phyloP scores from a whole-genome alignment of 805 yeast genomes.

The Jamesozyma hellenica region DNA sequence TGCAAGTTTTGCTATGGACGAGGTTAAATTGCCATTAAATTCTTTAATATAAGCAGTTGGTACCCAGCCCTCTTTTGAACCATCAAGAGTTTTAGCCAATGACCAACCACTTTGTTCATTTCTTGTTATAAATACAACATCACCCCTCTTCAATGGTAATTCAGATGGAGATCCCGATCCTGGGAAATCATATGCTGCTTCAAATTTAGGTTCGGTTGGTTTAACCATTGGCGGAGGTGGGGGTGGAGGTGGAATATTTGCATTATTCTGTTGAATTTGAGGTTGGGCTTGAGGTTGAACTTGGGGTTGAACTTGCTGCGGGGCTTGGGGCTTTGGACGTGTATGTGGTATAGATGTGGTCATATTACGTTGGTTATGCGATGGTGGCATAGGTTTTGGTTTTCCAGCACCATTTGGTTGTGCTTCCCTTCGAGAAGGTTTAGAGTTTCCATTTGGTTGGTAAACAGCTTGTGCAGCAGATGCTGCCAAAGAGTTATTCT shows the following conservation, averaged over 20 bases:
- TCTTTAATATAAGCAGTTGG: slow-evolving; percentile 83
- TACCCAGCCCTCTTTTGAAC: slow-evolving; percentile 86
- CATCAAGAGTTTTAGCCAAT: slow-evolving; percentile 68
- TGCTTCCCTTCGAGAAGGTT: slow-evolving; percentile 16
- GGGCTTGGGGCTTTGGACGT: slow-evolving; percentile 10
- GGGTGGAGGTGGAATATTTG: slow-evolving; percentile 55
- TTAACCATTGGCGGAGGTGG: slow-evolving; percentile 53
- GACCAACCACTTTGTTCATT: slow-evolving; percentile 92
- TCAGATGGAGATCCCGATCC: slow-evolving; percentile 80
- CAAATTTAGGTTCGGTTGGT: slow-evolving; percentile 66
- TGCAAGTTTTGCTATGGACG: slow-evolving; percentile 9
- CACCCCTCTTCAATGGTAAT: slow-evolving; percentile 67
- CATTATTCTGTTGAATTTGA: slow-evolving; percentile 1
- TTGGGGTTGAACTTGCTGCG: slow-evolving; percentile 7
- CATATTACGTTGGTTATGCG: slow-evolving; percentile 29
- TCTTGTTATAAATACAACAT: slow-evolving; percentile 58
- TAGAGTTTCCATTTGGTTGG: slow-evolving; percentile 24
- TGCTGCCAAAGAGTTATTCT: slow-evolving; percentile 28
- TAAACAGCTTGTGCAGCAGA: slow-evolving; percentile 33
- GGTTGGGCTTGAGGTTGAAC: slow-evolving; percentile 7
- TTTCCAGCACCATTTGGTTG: slow-evolving; percentile 2
- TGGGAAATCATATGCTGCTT: slow-evolving; percentile 79
- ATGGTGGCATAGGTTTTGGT: slow-evolving; percentile 35
- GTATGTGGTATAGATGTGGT: slow-evolving; percentile 26
- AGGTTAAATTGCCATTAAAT: slow-evolving; percentile 37